A percentile compares a stretch with the other conserved stretches of the same genome.
Conservation (phyloP, 2,329 filamentous ascomycete species). For the Chrysoporthe austroafricana region DNA sequence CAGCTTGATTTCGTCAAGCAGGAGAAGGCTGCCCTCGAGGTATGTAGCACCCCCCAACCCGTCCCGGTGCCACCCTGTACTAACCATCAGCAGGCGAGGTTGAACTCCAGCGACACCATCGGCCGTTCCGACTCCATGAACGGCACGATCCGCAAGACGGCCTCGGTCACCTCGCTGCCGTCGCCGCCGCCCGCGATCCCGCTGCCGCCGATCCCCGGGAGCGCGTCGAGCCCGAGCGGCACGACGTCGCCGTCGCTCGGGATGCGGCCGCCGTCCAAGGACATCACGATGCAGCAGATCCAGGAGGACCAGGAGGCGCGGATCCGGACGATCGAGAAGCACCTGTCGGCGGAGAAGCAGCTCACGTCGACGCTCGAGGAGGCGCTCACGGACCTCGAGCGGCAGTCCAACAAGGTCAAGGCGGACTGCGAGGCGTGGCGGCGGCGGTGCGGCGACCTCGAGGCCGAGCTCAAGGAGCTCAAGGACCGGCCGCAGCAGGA, state of each 20-base stretch:
- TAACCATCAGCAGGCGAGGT: constrained; percentile 57
- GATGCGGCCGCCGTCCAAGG: constrained; percentile 80
- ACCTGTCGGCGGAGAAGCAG: constrained; percentile 93
- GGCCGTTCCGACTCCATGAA: constrained; percentile 63
- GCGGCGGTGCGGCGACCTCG: constrained; percentile 78
- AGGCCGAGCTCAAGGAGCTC: constrained; percentile 71
- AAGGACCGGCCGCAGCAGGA: constrained; percentile 60
- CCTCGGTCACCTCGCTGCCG: constrained; percentile 80
- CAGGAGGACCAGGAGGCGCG: constrained; percentile 94
- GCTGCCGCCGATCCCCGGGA: constrained; percentile 82
- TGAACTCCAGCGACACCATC: constrained; percentile 39
- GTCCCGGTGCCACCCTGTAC: constrained; percentile 16
- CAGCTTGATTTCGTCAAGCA: constrained; percentile 71
- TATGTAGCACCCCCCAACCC: constrained; percentile 46
- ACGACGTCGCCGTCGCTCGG: constrained; percentile 55
- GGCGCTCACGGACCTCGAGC: constrained; percentile 90
- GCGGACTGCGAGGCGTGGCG: constrained; percentile 88
- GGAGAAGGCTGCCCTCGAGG: constrained; percentile 78
- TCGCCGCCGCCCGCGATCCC: constrained; percentile 95
- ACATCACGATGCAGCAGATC: constrained; percentile 74
- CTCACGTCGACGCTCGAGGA: constrained; percentile 94
- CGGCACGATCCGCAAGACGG: constrained; percentile 81
- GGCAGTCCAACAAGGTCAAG: constrained; percentile 89
- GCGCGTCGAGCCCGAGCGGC: constrained; percentile 32
- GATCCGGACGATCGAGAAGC: constrained; percentile 95